Conservation (phyloP, 306 rosid species). For the Acacia acuminata region DNA sequence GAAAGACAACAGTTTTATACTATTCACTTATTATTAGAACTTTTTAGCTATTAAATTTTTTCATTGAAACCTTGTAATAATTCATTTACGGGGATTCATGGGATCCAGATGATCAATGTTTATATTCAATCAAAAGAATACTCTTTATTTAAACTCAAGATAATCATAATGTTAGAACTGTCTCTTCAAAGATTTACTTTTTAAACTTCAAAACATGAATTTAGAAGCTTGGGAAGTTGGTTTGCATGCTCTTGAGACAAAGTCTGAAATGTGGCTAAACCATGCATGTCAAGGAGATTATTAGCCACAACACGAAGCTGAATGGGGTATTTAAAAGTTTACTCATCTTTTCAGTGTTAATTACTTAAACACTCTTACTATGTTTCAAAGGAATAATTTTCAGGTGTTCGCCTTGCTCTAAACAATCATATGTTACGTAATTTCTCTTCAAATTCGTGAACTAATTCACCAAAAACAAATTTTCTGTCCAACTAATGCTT, state of each 20-base stretch:
- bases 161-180: too few relatives aligned
- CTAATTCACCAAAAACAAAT: neutral
- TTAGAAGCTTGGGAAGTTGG: neutral
- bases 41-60: too few relatives aligned
- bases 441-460: neutral
- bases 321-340: neutral
- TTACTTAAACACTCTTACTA: too few relatives aligned
- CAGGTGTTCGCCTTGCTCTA: neutral
- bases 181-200: neutral
- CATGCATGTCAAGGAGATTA: neutral
- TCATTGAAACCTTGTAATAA: too few relatives aligned
- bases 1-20: too few relatives aligned
- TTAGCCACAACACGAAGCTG: neutral
- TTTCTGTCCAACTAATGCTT: neutral
- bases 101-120: neutral
- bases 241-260: neutral
- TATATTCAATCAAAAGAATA: neutral
- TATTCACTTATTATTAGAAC: too few relatives aligned
- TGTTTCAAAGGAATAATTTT: neutral
- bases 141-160: neutral
- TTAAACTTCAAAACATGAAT: neutral
- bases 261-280: neutral
- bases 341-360: neutral
- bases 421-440: neutral
- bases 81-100: too few relatives aligned